These are phyloP conservation scores for Ophiostoma tasmaniense DNA, from an alignment of 2,329 filamentous ascomycete genomes.

Conservation along the genomic window DNA sequence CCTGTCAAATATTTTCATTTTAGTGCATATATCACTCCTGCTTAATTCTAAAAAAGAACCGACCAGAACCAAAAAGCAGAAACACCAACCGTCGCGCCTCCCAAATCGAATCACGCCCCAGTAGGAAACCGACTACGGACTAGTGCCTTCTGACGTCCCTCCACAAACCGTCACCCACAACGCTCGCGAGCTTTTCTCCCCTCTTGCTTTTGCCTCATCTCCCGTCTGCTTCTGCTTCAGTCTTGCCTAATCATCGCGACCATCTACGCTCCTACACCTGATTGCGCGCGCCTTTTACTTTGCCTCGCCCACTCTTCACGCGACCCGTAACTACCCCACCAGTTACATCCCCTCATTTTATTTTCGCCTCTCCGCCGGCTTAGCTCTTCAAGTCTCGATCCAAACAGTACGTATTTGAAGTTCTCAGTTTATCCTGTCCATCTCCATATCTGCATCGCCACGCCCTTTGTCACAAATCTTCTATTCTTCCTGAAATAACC, in stretches of 20 bases:
- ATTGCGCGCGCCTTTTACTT: neutral
- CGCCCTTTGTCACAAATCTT: neutral
- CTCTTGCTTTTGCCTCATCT: neutral
- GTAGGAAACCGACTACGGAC: neutral
- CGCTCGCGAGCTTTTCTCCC: constrained; percentile 4
- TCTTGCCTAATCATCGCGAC: neutral
- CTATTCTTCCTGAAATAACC: neutral
- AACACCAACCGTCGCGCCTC: neutral
- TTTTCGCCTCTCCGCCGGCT: neutral
- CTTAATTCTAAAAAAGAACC: neutral
- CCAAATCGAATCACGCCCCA: constrained; percentile 8
- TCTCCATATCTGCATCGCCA: neutral
- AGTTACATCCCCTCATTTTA: neutral
- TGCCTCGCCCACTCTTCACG: neutral
- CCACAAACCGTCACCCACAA: neutral
- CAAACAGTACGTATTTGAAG: neutral
- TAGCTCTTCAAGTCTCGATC: neutral
- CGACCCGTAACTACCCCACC: neutral
- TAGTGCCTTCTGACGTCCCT: neutral
- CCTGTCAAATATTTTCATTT: neutral
- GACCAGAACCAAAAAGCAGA: neutral
- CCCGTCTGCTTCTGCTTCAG: neutral
- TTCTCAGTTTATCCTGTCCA: neutral
- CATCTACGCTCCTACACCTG: neutral
- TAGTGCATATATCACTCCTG: neutral